Evolutionary conservation across 2,329 filamentous ascomycete genomes (phyloP).

Genomic region (Calonectria naviculata): DNA sequence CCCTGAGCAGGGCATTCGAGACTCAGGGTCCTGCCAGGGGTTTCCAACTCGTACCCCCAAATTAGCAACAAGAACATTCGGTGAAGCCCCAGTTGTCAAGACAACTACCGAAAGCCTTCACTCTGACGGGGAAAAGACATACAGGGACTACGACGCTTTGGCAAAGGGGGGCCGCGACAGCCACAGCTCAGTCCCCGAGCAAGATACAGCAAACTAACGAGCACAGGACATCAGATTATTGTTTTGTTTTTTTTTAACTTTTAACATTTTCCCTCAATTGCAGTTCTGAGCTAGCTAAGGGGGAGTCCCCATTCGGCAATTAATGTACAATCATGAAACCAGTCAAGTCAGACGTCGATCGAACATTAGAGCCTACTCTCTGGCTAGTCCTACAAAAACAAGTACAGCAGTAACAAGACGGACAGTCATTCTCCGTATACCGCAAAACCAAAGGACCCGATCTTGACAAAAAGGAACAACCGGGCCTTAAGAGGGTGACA

Average conservation of each 20-base stretch:
- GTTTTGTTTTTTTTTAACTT: too few species aligned
- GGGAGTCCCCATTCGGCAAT: slow-evolving; percentile 22
- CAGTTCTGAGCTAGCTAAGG: slow-evolving; percentile 40
- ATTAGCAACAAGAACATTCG: neutral
- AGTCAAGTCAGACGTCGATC: slow-evolving; percentile 29
- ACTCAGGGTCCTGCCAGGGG: neutral
- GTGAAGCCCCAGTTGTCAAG: neutral
- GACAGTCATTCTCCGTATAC: slow-evolving; percentile 32
- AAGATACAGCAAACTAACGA: neutral
- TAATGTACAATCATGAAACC: slow-evolving; percentile 40
- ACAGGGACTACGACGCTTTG: neutral
- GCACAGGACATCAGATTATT: neutral
- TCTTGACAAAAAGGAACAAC: slow-evolving; percentile 26
- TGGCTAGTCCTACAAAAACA: slow-evolving; percentile 42
- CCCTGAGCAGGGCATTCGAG: neutral
- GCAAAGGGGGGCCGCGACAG: neutral
- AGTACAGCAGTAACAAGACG: slow-evolving; percentile 35
- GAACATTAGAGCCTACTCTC: slow-evolving; percentile 25
- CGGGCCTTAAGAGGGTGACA: slow-evolving; percentile 36
- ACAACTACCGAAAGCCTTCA: neutral
- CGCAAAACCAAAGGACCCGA: slow-evolving; percentile 33
- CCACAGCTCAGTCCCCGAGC: neutral
- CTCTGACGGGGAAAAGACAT: too few species aligned
- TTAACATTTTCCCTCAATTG: slow-evolving; percentile 43
- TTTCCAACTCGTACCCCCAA: neutral